These are phyloP conservation scores for Termitomyces sp. DNA, from an alignment of 768 basidiomycete species.

Conservation along the genomic window DNA sequence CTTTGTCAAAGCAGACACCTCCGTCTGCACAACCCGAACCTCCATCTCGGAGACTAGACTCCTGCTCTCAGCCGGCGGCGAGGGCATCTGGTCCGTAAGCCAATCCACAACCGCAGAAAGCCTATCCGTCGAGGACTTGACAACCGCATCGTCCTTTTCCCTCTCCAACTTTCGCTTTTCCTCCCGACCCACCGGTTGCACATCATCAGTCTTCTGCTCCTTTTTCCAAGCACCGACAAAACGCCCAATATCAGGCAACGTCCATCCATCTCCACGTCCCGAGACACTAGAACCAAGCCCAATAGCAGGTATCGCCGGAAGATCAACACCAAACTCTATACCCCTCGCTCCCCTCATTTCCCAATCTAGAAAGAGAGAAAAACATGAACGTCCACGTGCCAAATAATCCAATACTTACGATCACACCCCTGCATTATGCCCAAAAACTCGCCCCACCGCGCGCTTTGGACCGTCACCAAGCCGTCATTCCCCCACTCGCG, in stretches of 20 bases:
- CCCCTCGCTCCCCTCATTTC: conserved; percentile 88
- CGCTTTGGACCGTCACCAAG: conserved; percentile 85
- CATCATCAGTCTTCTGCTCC: conserved; percentile 35
- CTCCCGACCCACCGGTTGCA: conserved; percentile 11
- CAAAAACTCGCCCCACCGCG: conserved; percentile 94
- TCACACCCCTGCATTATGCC: conserved; percentile 87
- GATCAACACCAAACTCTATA: conserved; percentile 57
- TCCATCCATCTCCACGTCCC: conserved; percentile 31
- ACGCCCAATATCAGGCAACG: conserved; percentile 57
- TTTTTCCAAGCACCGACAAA: conserved; percentile 59
- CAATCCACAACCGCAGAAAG: conserved; percentile 75
- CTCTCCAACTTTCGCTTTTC: conserved; percentile 17
- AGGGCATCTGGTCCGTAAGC: conserved; percentile 67
- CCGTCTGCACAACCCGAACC: conserved; percentile 13
- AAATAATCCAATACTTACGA: conserved; percentile 35
- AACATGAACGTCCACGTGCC: neutral
- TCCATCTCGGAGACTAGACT: neutral
- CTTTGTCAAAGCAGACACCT: conserved; percentile 5
- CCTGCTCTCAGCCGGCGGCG: conserved; percentile 16
- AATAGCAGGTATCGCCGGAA: conserved; percentile 43
- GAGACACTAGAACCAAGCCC: conserved; percentile 25
- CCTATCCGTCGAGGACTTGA: conserved; percentile 66
- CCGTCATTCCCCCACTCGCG: conserved; percentile 84
- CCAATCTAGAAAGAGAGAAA: no score
- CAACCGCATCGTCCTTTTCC: conserved; percentile 38